Evolutionary conservation across 2,329 filamentous ascomycete species (phyloP).

Genomic region (Podosphaera leucotricha): DNA sequence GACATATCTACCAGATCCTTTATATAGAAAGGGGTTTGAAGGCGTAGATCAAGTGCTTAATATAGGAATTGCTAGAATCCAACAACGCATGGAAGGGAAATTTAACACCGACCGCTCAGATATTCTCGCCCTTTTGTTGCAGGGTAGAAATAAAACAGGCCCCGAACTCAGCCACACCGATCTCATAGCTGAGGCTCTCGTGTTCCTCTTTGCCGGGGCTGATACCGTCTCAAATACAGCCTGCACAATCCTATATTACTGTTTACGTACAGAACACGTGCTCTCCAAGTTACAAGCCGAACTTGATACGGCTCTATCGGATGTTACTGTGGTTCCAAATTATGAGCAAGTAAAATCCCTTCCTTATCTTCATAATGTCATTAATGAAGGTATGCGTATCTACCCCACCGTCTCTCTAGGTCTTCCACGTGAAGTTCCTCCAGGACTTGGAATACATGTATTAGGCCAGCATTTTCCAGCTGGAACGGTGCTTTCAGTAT

Average conservation of each 20-base stretch:
- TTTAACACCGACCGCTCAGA: slow-evolving; percentile 50
- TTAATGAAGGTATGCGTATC: slow-evolving; percentile 67
- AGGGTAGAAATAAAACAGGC: slow-evolving; percentile 62
- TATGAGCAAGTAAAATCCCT: slow-evolving; percentile 54
- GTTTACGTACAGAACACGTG: slow-evolving; percentile 43
- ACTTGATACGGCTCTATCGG: slow-evolving; percentile 46
- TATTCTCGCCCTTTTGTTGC: slow-evolving; percentile 61
- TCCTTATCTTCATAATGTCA: slow-evolving; percentile 49
- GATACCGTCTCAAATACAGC: slow-evolving; percentile 62
- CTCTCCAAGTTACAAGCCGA: slow-evolving; percentile 49
- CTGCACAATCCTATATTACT: slow-evolving; percentile 64
- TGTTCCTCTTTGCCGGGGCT: slow-evolving; percentile 61
- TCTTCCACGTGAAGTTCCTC: slow-evolving; percentile 41
- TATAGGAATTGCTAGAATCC: slow-evolving; percentile 67
- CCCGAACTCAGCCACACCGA: slow-evolving; percentile 53
- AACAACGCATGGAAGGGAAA: slow-evolving; percentile 43
- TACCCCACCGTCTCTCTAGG: slow-evolving; percentile 74
- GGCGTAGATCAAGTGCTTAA: slow-evolving; percentile 65
- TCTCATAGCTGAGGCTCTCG: slow-evolving; percentile 69
- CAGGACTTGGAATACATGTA: slow-evolving; percentile 39
- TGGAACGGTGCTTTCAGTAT: slow-evolving; percentile 56
- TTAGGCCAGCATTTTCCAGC: slow-evolving; percentile 45
- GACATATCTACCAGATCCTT: slow-evolving; percentile 56
- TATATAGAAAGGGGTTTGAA: slow-evolving; percentile 50
- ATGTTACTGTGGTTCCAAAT: slow-evolving; percentile 35